Evolutionary conservation across 805 yeast genomes (phyloP).

Genomic region (Starmerella bacillaris): DNA sequence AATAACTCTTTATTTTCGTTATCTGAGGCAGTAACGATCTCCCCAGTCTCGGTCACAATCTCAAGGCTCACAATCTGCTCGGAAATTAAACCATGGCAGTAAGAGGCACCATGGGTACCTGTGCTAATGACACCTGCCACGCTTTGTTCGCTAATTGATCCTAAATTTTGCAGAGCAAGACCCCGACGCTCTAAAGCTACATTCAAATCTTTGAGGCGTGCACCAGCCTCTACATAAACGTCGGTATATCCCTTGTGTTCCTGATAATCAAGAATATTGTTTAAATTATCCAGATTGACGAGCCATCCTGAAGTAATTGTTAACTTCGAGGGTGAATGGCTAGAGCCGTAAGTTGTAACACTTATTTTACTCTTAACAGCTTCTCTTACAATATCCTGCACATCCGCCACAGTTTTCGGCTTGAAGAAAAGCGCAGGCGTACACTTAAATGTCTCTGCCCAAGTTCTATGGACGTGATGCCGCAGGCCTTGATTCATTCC

Average conservation of each 20-base stretch:
- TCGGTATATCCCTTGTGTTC: slow-evolving; percentile 60
- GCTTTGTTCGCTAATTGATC: slow-evolving; percentile 85
- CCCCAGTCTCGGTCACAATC: slow-evolving; percentile 59
- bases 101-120: slow-evolving; percentile 93
- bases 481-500: slow-evolving; percentile 3
- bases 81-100: slow-evolving; percentile 75
- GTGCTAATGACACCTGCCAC: slow-evolving; percentile 92
- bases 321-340: slow-evolving; percentile 85
- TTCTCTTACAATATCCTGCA: slow-evolving; percentile 42
- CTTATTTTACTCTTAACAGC: slow-evolving; percentile 48
- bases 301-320: slow-evolving; percentile 82
- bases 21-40: slow-evolving; percentile 47
- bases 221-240: slow-evolving; percentile 87
- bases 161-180: slow-evolving; percentile 74
- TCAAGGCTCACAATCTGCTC: slow-evolving; percentile 71
- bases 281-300: slow-evolving; percentile 62
- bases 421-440: slow-evolving; percentile 63
- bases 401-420: slow-evolving; percentile 54
- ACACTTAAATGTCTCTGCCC: slow-evolving; percentile 83
- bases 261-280: slow-evolving; percentile 33
- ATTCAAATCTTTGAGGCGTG: slow-evolving; percentile 58
- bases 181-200: slow-evolving; percentile 42
- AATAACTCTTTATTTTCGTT: slow-evolving; percentile 47
- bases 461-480: slow-evolving; percentile 35
- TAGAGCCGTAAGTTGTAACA: slow-evolving; percentile 73